Evolutionary conservation across 805 yeast genomes (phyloP).

Genomic region (Torulaspora indica): DNA sequence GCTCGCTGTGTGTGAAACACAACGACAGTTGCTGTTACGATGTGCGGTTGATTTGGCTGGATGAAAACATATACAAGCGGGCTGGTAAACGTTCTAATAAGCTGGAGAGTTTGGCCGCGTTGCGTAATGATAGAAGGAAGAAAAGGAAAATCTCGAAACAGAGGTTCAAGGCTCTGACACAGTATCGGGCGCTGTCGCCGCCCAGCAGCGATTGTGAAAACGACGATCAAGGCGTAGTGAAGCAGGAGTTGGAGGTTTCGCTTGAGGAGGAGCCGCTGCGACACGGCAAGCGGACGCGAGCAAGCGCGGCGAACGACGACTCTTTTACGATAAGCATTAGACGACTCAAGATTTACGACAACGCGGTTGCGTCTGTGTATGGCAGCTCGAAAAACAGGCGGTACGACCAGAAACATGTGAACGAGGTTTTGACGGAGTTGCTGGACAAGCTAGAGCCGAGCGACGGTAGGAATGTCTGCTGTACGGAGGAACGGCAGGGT

Average conservation of each 20-base stretch:
- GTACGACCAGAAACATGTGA: conserved; percentile 24
- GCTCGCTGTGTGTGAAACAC: conserved; percentile 28
- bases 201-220: conserved; percentile 7
- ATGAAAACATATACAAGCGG: conserved; percentile 23
- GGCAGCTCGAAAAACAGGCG: conserved; percentile 13
- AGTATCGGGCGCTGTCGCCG: conserved; percentile 14
- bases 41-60: conserved; percentile 30
- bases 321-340: conserved; percentile 32
- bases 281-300: not conserved
- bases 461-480: not conserved
- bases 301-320: conserved; percentile 1
- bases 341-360: conserved; percentile 31
- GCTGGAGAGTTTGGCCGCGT: not conserved
- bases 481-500: conserved; percentile 12
- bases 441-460: conserved; percentile 12
- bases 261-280: conserved; percentile 4
- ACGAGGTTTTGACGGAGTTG: conserved; percentile 18
- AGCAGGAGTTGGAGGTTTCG: not conserved
- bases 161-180: conserved; percentile 20
- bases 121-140: not conserved
- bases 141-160: conserved; percentile 17
- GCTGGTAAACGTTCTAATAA: not conserved
- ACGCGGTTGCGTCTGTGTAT: conserved; percentile 25
- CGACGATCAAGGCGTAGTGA: conserved; percentile 3
- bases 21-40: conserved; percentile 31